phyloP scores from a whole-genome alignment of 495 filamentous ascomycete genomes.

The Penicillium crystallinum region DNA sequence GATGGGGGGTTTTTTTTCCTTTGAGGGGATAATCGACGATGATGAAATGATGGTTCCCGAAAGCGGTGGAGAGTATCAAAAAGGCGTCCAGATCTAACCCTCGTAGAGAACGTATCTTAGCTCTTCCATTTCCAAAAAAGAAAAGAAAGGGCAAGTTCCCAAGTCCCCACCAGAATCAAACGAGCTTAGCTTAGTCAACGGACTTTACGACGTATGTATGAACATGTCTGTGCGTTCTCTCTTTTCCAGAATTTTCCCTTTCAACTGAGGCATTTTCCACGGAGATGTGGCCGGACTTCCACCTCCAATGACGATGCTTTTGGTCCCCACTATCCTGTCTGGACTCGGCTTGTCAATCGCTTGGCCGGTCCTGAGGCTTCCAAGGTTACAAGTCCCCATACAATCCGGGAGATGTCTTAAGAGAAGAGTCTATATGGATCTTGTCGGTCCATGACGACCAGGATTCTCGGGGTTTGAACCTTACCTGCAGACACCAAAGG shows the following conservation, averaged over 20 bases:
- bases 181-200: slow-evolving; percentile 1
- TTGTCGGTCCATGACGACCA: background rate
- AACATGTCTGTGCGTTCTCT: background rate
- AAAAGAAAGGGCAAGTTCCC: background rate
- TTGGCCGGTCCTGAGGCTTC: too few relatives aligned
- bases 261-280: slow-evolving; percentile 14
- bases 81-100: too few relatives aligned
- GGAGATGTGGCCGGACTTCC: background rate
- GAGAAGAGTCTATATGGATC: too few relatives aligned
- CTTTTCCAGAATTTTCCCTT: slow-evolving; percentile 1
- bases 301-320: slow-evolving; percentile 5
- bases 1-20: background rate
- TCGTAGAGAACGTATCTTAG: too few relatives aligned
- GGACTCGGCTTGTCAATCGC: background rate
- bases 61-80: background rate
- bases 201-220: too few relatives aligned
- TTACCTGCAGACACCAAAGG: background rate
- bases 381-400: too few relatives aligned
- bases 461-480: background rate
- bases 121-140: background rate
- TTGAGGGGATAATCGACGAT: slow-evolving; percentile 1
- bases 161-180: background rate
- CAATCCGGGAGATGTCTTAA: too few relatives aligned
- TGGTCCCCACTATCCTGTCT: slow-evolving; percentile 15
- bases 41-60: slow-evolving; percentile 10